phyloP scores from a whole-genome alignment of 2,329 filamentous ascomycete species.

The Fusarium gaditjirri region DNA sequence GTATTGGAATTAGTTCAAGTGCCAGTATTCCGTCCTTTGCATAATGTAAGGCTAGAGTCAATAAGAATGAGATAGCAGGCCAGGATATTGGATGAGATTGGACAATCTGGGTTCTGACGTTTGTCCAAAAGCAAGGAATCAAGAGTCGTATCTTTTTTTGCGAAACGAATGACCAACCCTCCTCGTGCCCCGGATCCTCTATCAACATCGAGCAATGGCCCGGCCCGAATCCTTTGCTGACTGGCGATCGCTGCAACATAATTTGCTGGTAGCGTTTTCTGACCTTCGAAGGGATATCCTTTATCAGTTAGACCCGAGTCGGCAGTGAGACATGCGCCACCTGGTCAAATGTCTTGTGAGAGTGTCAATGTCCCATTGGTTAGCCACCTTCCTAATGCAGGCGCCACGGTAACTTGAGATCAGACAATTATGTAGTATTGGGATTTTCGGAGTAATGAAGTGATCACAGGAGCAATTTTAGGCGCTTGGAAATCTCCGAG shows the following conservation, averaged over 20 bases:
- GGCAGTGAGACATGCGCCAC: conserved; percentile 18
- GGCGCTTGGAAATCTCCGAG: neutral
- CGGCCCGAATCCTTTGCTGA: neutral
- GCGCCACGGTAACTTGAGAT: neutral
- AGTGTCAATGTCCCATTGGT: neutral
- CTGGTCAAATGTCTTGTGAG: conserved; percentile 11
- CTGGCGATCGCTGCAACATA: neutral
- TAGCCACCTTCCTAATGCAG: conserved; percentile 17
- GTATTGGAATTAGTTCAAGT: conserved; percentile 25
- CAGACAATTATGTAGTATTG: conserved; percentile 7
- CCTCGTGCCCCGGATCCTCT: neutral
- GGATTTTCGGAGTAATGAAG: neutral
- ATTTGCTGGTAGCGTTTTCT: neutral
- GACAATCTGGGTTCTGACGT: neutral
- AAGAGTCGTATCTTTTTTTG: neutral
- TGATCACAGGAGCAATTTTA: conserved; percentile 3
- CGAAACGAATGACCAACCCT: neutral
- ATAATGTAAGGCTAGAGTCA: neutral
- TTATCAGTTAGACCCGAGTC: neutral
- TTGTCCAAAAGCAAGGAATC: neutral
- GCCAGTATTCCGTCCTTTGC: conserved; percentile 23
- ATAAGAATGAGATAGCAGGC: too few relatives aligned
- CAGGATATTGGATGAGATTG: neutral
- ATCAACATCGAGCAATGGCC: neutral
- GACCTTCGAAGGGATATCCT: neutral